These are phyloP conservation scores for Chimonanthus praecox DNA, from an alignment of 164 flowering plant genomes.

Conservation along the genomic window DNA sequence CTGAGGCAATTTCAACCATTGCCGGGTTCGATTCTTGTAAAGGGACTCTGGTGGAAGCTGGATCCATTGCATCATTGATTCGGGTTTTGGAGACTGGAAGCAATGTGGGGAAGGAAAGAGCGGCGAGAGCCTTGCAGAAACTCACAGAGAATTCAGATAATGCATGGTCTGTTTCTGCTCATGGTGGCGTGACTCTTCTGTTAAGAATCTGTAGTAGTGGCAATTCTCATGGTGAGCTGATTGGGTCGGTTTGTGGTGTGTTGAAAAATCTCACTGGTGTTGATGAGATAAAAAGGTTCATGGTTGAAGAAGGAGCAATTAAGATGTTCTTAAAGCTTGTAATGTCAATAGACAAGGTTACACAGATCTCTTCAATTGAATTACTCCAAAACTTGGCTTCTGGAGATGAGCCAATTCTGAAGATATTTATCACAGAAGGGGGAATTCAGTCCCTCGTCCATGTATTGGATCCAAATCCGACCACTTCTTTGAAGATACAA, in stretches of 20 bases:
- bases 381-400: slow-evolving; percentile 55
- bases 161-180: slow-evolving; percentile 88
- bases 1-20: slow-evolving; percentile 35
- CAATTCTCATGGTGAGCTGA: slow-evolving; percentile 29
- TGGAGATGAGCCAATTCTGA: slow-evolving; percentile 43
- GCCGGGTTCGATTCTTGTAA: slow-evolving; percentile 42
- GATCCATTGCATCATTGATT: slow-evolving; percentile 61
- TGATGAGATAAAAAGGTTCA: slow-evolving; percentile 79
- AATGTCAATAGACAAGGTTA: slow-evolving; percentile 41
- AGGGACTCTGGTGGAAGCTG: slow-evolving; percentile 41
- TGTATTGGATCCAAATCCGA: slow-evolving; percentile 42
- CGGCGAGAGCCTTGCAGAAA: slow-evolving; percentile 25
- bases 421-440: slow-evolving; percentile 46
- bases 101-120: slow-evolving; percentile 25
- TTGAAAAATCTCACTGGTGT: slow-evolving; percentile 73
- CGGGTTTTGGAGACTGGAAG: slow-evolving; percentile 50
- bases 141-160: slow-evolving; percentile 76
- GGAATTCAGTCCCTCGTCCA: slow-evolving; percentile 48
- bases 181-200: slow-evolving; percentile 80
- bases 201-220: slow-evolving; percentile 43
- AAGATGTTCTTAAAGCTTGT: slow-evolving; percentile 39
- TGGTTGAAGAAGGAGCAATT: slow-evolving; percentile 74
- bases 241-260: slow-evolving; percentile 55
- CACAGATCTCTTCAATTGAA: slow-evolving; percentile 52
- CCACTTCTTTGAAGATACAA: slow-evolving; percentile 39